Evolutionary conservation across 2,329 filamentous ascomycete species (phyloP).

Genomic region (Aspergillus niger): DNA sequence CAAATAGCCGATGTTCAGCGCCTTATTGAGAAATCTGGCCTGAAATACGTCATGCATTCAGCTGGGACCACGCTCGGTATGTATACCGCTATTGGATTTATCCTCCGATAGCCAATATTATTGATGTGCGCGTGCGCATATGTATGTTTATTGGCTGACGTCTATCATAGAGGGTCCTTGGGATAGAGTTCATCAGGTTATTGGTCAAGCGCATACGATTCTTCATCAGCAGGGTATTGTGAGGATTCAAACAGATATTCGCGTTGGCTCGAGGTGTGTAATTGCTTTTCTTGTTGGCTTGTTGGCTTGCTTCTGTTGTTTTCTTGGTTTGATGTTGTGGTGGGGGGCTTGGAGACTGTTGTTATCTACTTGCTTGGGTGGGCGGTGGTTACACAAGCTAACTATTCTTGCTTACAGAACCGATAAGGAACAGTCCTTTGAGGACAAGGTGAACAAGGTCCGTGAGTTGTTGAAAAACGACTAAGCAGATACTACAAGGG

Average conservation of each 20-base stretch:
- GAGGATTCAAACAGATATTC: constrained; percentile 84
- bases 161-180: constrained; percentile 75
- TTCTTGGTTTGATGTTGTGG: constrained; percentile 32
- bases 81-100: constrained; percentile 28
- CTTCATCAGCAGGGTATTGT: constrained; percentile 76
- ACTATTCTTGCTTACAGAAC: constrained; percentile 54
- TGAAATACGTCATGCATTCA: constrained; percentile 87
- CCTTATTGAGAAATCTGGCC: constrained; percentile 75
- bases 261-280: constrained; percentile 73
- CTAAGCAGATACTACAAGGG: not conserved
- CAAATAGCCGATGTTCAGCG: constrained; percentile 89
- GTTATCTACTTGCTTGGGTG: not conserved
- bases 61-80: constrained; percentile 89
- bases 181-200: constrained; percentile 81
- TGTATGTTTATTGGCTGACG: constrained; percentile 1
- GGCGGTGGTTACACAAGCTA: constrained; percentile 10
- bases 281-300: constrained; percentile 1
- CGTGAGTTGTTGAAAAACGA: constrained; percentile 52
- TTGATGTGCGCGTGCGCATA: no score
- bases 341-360: constrained; percentile 26
- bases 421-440: constrained; percentile 79
- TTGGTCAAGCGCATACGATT: constrained; percentile 81
- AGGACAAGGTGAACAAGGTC: constrained; percentile 73
- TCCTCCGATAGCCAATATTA: not conserved
- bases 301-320: not conserved